These are phyloP conservation scores for Pascua guehoae DNA, from an alignment of 1,284 basidiomycete genomes.

Conservation along the genomic window DNA sequence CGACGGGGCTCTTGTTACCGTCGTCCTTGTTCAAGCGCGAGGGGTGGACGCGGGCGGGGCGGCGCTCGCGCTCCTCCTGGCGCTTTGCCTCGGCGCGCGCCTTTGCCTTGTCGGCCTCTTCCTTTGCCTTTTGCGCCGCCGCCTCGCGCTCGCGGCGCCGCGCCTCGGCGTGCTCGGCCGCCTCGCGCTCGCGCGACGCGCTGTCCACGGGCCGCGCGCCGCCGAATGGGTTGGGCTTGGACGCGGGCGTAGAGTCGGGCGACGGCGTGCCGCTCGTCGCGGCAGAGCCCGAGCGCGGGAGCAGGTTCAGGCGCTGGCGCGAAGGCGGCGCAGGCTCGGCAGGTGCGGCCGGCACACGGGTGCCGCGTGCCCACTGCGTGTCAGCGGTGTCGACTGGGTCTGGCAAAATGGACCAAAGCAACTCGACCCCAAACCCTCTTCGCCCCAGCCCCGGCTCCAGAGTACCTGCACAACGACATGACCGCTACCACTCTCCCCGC, in stretches of 20 bases:
- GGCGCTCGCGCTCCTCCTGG: constrained; percentile 17
- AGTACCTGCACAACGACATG: too few relatives aligned
- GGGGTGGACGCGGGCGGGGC: constrained; percentile 23
- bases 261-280: constrained; percentile 51
- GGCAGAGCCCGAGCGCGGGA: constrained; percentile 60
- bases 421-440: too few relatives aligned
- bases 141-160: constrained; percentile 28
- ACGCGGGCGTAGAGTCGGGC: constrained; percentile 55
- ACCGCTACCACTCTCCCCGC: too few relatives aligned
- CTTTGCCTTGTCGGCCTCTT: constrained; percentile 30
- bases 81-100: constrained; percentile 16
- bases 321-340: constrained; percentile 75
- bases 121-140: constrained; percentile 39
- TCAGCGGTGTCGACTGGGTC: neutral
- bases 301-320: constrained; percentile 74
- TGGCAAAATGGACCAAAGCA: too few relatives aligned
- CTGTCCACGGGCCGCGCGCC: constrained; percentile 87
- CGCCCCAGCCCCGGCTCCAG: too few relatives aligned
- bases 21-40: constrained; percentile 17
- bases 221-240: constrained; percentile 73
- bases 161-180: constrained; percentile 33
- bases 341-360: constrained; percentile 59
- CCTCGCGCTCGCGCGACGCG: constrained; percentile 64
- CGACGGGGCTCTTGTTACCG: too few relatives aligned
- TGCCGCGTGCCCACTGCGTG: constrained; percentile 48